These are phyloP conservation scores for Pythium graminicola DNA, from an alignment of 352 stramenopile species.

Conservation along the genomic window DNA sequence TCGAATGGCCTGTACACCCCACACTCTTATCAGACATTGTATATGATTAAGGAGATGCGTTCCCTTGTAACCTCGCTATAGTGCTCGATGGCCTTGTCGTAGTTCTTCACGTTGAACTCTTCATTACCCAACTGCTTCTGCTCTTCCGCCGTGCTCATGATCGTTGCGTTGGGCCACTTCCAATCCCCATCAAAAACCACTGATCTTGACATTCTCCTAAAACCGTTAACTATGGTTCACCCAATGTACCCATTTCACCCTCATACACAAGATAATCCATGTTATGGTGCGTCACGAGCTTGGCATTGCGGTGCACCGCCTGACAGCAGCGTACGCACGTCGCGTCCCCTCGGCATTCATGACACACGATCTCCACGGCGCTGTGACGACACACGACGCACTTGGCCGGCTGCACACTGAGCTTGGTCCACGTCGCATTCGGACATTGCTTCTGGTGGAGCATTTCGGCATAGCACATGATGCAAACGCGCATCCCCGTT, in stretches of 20 bases:
- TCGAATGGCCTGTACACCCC: slow-evolving; percentile 72
- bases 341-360: slow-evolving; percentile 44
- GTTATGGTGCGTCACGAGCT: slow-evolving; percentile 24
- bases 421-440: slow-evolving; percentile 42
- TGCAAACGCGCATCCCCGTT: slow-evolving; percentile 43
- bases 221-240: slow-evolving; percentile 1
- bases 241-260: not conserved
- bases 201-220: not conserved
- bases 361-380: slow-evolving; percentile 40
- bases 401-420: slow-evolving; percentile 44
- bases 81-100: slow-evolving; percentile 67
- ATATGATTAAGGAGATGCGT: no score
- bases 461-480: slow-evolving; percentile 50
- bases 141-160: slow-evolving; percentile 21
- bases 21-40: no score
- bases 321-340: slow-evolving; percentile 46
- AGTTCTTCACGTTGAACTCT: slow-evolving; percentile 85
- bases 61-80: slow-evolving; percentile 83
- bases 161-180: not conserved
- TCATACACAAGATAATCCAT: slow-evolving; percentile 29
- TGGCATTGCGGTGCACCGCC: slow-evolving; percentile 36
- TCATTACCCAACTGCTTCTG: slow-evolving; percentile 58
- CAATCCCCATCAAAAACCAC: slow-evolving; percentile 1
- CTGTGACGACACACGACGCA: slow-evolving; percentile 54
- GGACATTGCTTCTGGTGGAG: slow-evolving; percentile 13